Evolutionary conservation across 352 stramenopile genomes (phyloP), one percentile per base, ranked within the genome.

Genomic region (Blastocystis sp.): DNA sequence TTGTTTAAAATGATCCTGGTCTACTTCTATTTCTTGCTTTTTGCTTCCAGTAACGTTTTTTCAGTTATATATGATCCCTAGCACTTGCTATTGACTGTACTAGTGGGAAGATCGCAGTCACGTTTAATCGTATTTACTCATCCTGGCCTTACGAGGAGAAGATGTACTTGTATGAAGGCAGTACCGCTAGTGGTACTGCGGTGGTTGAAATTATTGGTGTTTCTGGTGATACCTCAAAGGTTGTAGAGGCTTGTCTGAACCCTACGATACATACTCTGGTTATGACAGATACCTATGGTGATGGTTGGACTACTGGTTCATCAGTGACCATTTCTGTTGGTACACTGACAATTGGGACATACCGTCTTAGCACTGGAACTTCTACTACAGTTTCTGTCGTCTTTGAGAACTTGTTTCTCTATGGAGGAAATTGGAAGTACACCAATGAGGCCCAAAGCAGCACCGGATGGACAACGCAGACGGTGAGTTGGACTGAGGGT

Each of bases 61-160:
- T n/a, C n/a, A n/a, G n/a, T n/a, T n/a, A n/a, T n/a, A n/a, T n/a
- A n/a, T 65, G 9, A 65, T 65, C 7, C 6, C 7, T 65, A 65
- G 57, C 7, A 12, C 7, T 65, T 65, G 19, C 24, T 7, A 65
- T 65, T 21, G 19, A 7, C 57, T 65, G 57, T 29, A 0, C 7
- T 7, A 29, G 24, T 29, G 57, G 57, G 37, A 65, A 21, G 57
- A 29, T 16, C 24, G 37, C 29, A 29, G 57, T 65, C 37, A 24
- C 29, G 24, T 24, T 65, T 7, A 21, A 37, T 21, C 57, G 57
- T 21, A 65, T 29, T 24, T 65, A 65, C 57, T 27, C 29, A 78
- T 77, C 65, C 6, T 77, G 19, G 7, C 29, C 65, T 29, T 65
- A 63, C 19, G 65, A 77, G 19, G 65, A 77, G 46, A 61, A 27